These are phyloP conservation scores for Sugiyamaella chiloensis DNA, from an alignment of 805 yeast species.

Conservation along the genomic window DNA sequence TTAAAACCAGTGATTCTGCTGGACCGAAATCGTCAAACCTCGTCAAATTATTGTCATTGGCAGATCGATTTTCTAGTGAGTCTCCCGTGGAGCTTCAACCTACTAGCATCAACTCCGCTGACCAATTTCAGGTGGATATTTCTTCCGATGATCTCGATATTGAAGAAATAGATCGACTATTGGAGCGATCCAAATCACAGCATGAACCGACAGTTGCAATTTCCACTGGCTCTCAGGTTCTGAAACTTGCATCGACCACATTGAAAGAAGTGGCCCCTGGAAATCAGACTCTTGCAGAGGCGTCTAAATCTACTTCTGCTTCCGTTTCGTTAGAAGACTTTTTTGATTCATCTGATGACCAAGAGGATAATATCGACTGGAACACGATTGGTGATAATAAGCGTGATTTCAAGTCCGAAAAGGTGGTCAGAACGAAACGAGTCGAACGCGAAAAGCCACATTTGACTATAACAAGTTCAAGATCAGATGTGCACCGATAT, in stretches of 20 bases:
- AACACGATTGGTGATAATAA: slow-evolving; percentile 13
- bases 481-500: slow-evolving; percentile 20
- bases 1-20: neutral
- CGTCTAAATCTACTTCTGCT: too few relatives aligned
- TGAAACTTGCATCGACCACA: too few relatives aligned
- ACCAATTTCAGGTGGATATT: too few relatives aligned
- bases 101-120: too few relatives aligned
- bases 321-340: neutral
- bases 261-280: too few relatives aligned
- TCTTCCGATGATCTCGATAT: too few relatives aligned
- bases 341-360: slow-evolving; percentile 4
- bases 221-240: too few relatives aligned
- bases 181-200: too few relatives aligned
- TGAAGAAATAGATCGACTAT: too few relatives aligned
- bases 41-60: slow-evolving; percentile 8
- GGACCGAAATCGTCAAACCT: slow-evolving; percentile 1
- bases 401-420: slow-evolving; percentile 4
- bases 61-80: slow-evolving; percentile 2
- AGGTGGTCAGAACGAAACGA: slow-evolving; percentile 8
- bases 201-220: too few relatives aligned
- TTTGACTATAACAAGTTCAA: slow-evolving; percentile 13
- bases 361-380: slow-evolving; percentile 15
- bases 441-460: slow-evolving; percentile 4
- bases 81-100: too few relatives aligned
- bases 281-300: too few relatives aligned